These are phyloP conservation scores for Lactarius psammicola DNA, from an alignment of 768 basidiomycete genomes.

Conservation along the genomic window DNA sequence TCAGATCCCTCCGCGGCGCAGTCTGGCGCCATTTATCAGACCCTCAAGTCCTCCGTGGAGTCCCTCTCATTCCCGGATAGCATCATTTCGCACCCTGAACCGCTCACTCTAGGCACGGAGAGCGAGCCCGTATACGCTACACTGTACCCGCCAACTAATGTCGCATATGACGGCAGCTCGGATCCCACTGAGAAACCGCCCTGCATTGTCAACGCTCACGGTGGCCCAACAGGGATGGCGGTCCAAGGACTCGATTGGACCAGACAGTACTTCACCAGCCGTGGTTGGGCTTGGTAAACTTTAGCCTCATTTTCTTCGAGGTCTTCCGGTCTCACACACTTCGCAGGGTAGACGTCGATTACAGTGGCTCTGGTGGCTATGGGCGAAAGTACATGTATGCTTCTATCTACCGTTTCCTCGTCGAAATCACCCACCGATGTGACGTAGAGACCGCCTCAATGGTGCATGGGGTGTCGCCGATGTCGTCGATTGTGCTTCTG, in stretches of 20 bases:
- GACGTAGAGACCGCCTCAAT: conserved; percentile 48
- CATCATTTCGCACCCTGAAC: conserved; percentile 17
- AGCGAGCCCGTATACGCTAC: conserved; percentile 8
- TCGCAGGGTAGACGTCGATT: conserved; percentile 69
- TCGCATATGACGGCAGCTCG: conserved; percentile 11
- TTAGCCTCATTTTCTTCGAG: neutral
- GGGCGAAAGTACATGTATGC: conserved; percentile 61
- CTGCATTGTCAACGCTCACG: conserved; percentile 21
- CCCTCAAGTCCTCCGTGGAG: conserved; percentile 9
- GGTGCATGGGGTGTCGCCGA: conserved; percentile 76
- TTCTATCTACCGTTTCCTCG: neutral
- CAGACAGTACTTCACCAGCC: conserved; percentile 31
- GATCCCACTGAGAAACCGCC: conserved; percentile 18
- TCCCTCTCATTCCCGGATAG: conserved; percentile 17
- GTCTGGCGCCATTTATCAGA: neutral
- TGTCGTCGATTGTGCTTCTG: conserved; percentile 61
- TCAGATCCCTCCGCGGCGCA: neutral
- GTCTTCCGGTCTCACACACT: conserved; percentile 22
- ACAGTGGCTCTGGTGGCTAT: conserved; percentile 72
- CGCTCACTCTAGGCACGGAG: neutral
- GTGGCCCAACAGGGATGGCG: conserved; percentile 49
- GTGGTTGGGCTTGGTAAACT: conserved; percentile 57
- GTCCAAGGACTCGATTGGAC: conserved; percentile 50
- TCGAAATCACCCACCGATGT: neutral
- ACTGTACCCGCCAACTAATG: conserved; percentile 19